A percentile compares a stretch with the other conserved stretches of the same genome.
Conservation (phyloP, 768 basidiomycete genomes). For the Amanita jacksonii region DNA sequence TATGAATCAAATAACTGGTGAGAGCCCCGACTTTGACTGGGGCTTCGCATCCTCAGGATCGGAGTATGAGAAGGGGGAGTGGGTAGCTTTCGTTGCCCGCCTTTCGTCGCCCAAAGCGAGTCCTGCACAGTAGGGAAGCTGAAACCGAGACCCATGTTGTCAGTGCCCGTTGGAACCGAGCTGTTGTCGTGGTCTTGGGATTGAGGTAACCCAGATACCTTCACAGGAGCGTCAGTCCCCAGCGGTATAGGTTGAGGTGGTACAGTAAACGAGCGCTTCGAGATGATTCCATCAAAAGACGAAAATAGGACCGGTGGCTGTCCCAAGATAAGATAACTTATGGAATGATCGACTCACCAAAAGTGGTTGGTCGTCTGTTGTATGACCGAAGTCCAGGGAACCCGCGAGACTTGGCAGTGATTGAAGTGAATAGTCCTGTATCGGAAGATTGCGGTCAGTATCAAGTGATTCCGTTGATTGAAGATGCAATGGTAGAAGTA, state of each 20-base stretch:
- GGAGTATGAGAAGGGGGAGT: constrained; percentile 4
- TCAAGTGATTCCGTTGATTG: too few species aligned
- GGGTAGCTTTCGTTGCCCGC: constrained; percentile 3
- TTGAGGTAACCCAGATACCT: neutral
- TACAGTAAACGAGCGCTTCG: neutral
- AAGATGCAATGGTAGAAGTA: too few species aligned
- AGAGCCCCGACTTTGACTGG: constrained; percentile 1
- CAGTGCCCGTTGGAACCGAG: neutral
- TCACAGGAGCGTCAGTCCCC: neutral
- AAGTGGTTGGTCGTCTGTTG: neutral
- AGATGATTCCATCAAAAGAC: constrained; percentile 2
- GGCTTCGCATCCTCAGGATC: constrained; percentile 4
- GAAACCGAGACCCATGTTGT: constrained; percentile 8
- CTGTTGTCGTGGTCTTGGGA: neutral
- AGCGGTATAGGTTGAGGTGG: neutral
- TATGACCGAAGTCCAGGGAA: too few species aligned
- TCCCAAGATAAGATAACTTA: too few species aligned
- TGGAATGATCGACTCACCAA: too few species aligned
- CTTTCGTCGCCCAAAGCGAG: neutral
- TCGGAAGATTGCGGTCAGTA: neutral
- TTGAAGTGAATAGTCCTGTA: neutral
- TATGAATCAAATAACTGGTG: constrained; percentile 12
- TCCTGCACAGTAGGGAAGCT: constrained; percentile 3
- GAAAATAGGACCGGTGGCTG: neutral
- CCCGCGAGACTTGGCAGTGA: neutral